A percentile compares a stretch with the other conserved stretches of the same genome.
These are phyloP conservation scores for Borovskyia barvae DNA, from an alignment of 208 protist species.

Conservation along the genomic window DNA sequence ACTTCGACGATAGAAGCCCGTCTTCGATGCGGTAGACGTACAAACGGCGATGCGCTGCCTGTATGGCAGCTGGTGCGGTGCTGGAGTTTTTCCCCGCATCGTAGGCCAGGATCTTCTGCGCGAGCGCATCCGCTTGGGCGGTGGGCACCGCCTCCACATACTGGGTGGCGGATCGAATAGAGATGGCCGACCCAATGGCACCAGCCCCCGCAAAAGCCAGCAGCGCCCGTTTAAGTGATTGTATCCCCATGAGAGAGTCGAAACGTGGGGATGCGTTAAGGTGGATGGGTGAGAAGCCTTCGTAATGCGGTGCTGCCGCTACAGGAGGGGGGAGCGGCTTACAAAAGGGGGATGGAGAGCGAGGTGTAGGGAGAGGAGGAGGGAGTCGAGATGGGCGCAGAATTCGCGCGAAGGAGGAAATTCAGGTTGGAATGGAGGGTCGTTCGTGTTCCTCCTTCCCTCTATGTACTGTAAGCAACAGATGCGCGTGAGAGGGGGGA, in stretches of 20 bases:
- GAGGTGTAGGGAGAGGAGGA: too few relatives aligned
- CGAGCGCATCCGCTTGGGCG: neutral
- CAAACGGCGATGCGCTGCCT: slow-evolving; percentile 1
- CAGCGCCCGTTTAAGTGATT: slow-evolving; percentile 4
- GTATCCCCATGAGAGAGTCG: slow-evolving; percentile 21
- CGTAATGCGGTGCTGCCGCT: too few relatives aligned
- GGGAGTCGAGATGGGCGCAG: too few relatives aligned
- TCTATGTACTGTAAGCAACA: too few relatives aligned
- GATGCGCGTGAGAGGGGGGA: too few relatives aligned
- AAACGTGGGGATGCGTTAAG: too few relatives aligned
- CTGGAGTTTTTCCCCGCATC: neutral
- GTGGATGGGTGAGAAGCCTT: too few relatives aligned
- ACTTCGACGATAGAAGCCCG: slow-evolving; percentile 16
- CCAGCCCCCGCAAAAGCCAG: slow-evolving; percentile 12
- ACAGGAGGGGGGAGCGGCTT: too few relatives aligned
- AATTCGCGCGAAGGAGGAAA: too few relatives aligned
- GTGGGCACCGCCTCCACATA: slow-evolving; percentile 12
- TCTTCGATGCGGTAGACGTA: slow-evolving; percentile 23
- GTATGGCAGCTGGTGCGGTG: neutral
- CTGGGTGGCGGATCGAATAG: slow-evolving; percentile 10
- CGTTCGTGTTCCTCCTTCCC: too few relatives aligned
- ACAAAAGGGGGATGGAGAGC: too few relatives aligned
- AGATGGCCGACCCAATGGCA: slow-evolving; percentile 5
- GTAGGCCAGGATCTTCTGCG: slow-evolving; percentile 1
- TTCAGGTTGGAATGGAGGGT: too few relatives aligned